phyloP scores from a whole-genome alignment of 148 eudicot species.

The Gaultheria prostrata region DNA sequence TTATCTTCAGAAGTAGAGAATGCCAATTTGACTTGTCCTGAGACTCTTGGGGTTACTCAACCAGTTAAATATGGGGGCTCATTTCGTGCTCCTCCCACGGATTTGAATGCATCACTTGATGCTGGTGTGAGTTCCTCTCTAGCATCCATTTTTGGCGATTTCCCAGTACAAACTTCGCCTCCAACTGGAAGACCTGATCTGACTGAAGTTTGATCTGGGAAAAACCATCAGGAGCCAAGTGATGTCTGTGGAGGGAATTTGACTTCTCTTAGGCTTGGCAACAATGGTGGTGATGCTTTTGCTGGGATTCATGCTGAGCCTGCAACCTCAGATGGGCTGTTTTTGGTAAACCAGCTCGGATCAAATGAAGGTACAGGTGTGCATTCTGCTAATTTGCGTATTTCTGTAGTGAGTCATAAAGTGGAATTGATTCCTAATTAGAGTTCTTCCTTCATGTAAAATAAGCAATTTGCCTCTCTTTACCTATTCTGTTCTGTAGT shows the following conservation, averaged over 20 bases:
- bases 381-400: background rate
- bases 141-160: slow-evolving; percentile 62
- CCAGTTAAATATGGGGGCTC: slow-evolving; percentile 18
- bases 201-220: slow-evolving; percentile 38
- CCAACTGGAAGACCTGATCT: slow-evolving; percentile 54
- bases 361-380: slow-evolving; percentile 41
- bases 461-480: background rate
- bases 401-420: background rate
- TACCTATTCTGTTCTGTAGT: background rate
- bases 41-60: slow-evolving; percentile 23
- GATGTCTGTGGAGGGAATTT: slow-evolving; percentile 58
- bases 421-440: background rate
- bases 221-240: slow-evolving; percentile 44
- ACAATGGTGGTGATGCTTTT: slow-evolving; percentile 32
- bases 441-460: background rate
- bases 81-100: slow-evolving; percentile 25
- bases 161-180: slow-evolving; percentile 69
- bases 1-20: slow-evolving; percentile 86
- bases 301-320: slow-evolving; percentile 14
- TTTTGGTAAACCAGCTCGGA: slow-evolving; percentile 38
- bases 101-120: slow-evolving; percentile 45
- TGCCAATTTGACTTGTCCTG: slow-evolving; percentile 45
- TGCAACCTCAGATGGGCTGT: slow-evolving; percentile 33
- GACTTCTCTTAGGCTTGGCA: slow-evolving; percentile 70
- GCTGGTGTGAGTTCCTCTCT: slow-evolving; percentile 47